Evolutionary conservation across 1,284 basidiomycete species (phyloP).

Genomic region (Leccinum colubrinum): DNA sequence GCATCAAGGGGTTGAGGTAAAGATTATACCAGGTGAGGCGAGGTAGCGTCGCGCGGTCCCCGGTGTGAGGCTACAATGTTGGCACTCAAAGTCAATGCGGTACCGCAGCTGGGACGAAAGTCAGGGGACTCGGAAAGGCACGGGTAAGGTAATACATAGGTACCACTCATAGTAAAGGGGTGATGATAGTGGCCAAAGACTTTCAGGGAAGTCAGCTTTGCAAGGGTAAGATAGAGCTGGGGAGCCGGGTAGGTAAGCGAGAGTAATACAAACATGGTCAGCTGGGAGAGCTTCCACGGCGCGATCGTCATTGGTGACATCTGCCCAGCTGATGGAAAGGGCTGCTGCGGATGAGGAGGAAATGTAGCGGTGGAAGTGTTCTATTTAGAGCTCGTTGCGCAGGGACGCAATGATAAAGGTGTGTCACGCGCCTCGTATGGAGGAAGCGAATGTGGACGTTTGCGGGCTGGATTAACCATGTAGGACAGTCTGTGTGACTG

Average conservation of each 20-base stretch:
- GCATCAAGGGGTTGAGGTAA: constrained; percentile 31
- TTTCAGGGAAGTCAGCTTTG: constrained; percentile 31
- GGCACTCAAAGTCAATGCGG: constrained; percentile 29
- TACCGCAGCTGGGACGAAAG: constrained; percentile 15
- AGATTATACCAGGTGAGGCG: constrained; percentile 33
- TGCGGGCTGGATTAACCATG: constrained; percentile 32
- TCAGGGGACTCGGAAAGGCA: constrained; percentile 1
- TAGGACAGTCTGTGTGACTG: background rate
- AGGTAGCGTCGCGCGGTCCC: background rate
- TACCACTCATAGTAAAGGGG: constrained; percentile 21
- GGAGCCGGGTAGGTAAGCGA: constrained; percentile 24
- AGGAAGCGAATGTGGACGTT: constrained; percentile 10
- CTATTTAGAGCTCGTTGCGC: constrained; percentile 3
- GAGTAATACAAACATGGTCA: constrained; percentile 16
- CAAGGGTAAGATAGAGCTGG: constrained; percentile 34
- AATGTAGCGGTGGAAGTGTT: background rate
- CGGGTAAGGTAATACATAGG: background rate
- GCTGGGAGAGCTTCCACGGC: constrained; percentile 15
- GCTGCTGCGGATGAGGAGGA: constrained; percentile 24
- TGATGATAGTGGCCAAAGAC: constrained; percentile 33
- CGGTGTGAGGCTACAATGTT: constrained; percentile 1
- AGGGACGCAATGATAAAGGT: constrained; percentile 7
- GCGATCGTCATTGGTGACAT: too few relatives aligned
- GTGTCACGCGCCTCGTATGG: constrained; percentile 12
- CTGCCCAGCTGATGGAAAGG: constrained; percentile 20